These are phyloP conservation scores for Arabidopsis lyrata DNA, from an alignment of 441 rosid species.

Conservation along the genomic window DNA sequence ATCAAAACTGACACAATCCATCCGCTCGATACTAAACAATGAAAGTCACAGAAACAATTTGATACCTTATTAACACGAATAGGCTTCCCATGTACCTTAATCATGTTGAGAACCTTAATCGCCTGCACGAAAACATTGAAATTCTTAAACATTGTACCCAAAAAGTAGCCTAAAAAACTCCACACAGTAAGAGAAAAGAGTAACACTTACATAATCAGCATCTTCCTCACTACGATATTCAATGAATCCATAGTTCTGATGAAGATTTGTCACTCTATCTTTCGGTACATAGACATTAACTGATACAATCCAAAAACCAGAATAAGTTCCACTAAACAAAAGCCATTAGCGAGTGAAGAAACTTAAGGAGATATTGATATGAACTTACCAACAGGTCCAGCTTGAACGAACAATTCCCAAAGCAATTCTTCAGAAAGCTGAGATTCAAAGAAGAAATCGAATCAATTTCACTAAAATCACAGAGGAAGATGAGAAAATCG, in stretches of 20 bases:
- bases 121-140: constrained; percentile 57
- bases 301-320: constrained; percentile 38
- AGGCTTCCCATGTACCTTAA: constrained; percentile 94
- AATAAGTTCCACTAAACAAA: neutral
- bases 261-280: constrained; percentile 93
- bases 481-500: neutral
- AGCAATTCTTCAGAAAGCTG: constrained; percentile 86
- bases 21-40: neutral
- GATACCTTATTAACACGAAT: constrained; percentile 95
- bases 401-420: constrained; percentile 96
- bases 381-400: constrained; percentile 91
- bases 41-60: neutral
- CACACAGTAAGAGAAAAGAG: neutral
- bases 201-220: constrained; percentile 84
- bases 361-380: neutral
- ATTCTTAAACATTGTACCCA: neutral
- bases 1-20: constrained; percentile 25
- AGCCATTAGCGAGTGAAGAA: neutral
- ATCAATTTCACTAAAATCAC: neutral
- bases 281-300: constrained; percentile 96
- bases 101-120: constrained; percentile 96
- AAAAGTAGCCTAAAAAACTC: neutral
- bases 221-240: constrained; percentile 95
- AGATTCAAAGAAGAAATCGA: neutral
- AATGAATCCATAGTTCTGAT: constrained; percentile 91